Base-by-base conservation (phyloP, 306 rosid species). In the Luffa aegyptiaca region DNA sequence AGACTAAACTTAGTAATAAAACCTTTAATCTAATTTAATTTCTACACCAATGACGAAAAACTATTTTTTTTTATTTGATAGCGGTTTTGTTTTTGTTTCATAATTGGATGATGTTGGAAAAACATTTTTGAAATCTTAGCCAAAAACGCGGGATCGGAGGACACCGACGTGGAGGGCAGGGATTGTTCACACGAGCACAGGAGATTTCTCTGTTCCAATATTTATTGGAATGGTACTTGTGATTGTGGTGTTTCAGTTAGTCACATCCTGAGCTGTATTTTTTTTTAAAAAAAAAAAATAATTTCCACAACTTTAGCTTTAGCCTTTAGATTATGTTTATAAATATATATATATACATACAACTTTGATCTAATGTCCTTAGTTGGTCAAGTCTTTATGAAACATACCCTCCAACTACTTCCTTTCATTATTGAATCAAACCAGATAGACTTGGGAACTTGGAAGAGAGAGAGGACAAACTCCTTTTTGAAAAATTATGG, bases 311-410 rank as follows among this genome's bases (percentile, higher is more conserved):
- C 55, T 72, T 56, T 39, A 14, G 37, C 33, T 48, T 37, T 11
- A 35, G 42, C 0, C n/a, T 62, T 41, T 18, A 41, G 12, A 41
- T 21, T 71, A 20, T 9, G 21, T 10, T 10, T 11, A 49, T 49
- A 4, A 11, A 10, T 5, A 20, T 20, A 20, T 1, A 42, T 37
- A 26, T 31, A 33, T 56, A 57, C 13, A 66, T 16, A 3, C 0
- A 9, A 2, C 12, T 17, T 14, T 63, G 31, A 16, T 35, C 10
- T 14, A 3, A 14, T 69, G 52, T 70, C 56, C 56, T 70, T 3
- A 48, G 61, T 73, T 73, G 56, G 78, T 73, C 61, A 73, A 73
- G 78, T 73, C 78, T 73, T 73, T 48, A 73, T 73, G 78, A 73
- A 73, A 73, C 78, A 73, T 49, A 48, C 78, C 78, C 78, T 73